Base-by-base conservation (phyloP, 2,329 filamentous ascomycete genomes). In the Trichoderma guizhouense region DNA sequence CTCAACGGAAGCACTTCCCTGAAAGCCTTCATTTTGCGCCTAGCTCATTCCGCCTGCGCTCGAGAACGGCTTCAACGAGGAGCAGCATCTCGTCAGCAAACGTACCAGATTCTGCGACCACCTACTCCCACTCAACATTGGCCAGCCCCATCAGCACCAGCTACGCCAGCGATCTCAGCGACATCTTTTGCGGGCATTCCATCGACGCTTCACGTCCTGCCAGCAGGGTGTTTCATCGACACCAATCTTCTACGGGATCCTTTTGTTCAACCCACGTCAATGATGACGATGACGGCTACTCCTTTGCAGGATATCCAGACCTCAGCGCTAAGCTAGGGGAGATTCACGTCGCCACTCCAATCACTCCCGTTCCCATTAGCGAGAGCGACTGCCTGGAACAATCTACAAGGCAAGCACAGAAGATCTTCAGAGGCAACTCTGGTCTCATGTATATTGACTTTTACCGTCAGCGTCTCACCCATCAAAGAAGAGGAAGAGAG, bases 261-360 rank as follows among this genome's bases (percentile, higher is more conserved):
- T 51, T 65, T n/a, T 82, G 81, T 32, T 83, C 80, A 15, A 82
- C 81, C 0, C 81, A 81, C 73, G 79, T 82, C 51, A 81, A 82
- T 47, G 79, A 82, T 36, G 80, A 82, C 8, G 79, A 80, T 43
- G 79, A 82, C 3, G 74, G 74, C 28, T 73, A 73, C 1, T 71
- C 78, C 12, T 32, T 77, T 7, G 76, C 76, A 11, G 78, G 75
- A 8, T 79, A 78, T 53, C 75, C 76, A 3, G 76, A 80, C 60
- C 71, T 72, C 71, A 70, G 66, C 53, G 57, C 66, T 21, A 70
- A 70, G 67, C 66, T 72, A 64, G 58, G 60, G 61, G 66, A 72
- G 26, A 72, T 72, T 64, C 71, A 62, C 58, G 66, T 69, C 28
- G 66, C 47, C 55, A 64, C 71, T 26, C 70, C 70, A 14, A 47